Percentiles rank a stretch among this genome's conserved stretches.
Conservation (phyloP, 306 rosid species). For the Pachyrhizus erosus region DNA sequence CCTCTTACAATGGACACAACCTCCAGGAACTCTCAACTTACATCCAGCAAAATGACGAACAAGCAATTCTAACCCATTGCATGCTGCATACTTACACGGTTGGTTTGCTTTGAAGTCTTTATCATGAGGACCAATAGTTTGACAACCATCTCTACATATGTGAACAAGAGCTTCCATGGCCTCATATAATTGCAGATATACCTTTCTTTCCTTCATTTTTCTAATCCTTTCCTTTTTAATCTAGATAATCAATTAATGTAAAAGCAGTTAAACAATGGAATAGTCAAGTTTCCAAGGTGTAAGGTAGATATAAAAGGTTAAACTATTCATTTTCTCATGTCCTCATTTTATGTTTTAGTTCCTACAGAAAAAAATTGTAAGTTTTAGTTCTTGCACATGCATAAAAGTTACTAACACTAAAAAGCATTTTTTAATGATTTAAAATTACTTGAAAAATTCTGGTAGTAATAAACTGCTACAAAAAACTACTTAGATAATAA, state of each 20-base stretch:
- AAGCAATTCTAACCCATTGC: constrained; percentile 85
- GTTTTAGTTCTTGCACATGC: too few species aligned
- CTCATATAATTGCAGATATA: constrained; percentile 73
- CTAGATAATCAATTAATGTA: constrained; percentile 50
- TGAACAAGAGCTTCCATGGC: constrained; percentile 99
- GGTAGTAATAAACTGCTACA: too few species aligned
- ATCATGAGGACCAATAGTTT: constrained; percentile 85
- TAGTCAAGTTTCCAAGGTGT: neutral
- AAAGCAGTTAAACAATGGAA: constrained; percentile 22
- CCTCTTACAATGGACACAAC: constrained; percentile 89
- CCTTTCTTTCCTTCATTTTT: constrained; percentile 65
- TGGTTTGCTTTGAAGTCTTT: constrained; percentile 78
- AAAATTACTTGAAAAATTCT: too few species aligned
- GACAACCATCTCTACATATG: constrained; percentile 91
- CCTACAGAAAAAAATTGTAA: too few species aligned
- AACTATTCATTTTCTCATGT: neutral
- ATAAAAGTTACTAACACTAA: too few species aligned
- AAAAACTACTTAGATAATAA: too few species aligned
- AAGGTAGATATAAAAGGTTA: neutral
- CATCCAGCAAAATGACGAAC: constrained; percentile 96
- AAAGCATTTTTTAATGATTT: too few species aligned
- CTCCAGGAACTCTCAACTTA: constrained; percentile 83
- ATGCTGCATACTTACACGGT: constrained; percentile 77
- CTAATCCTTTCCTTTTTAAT: constrained; percentile 62
- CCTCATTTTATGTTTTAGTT: too few species aligned